Conservation (phyloP, 768 basidiomycete genomes). For the Ramaria rubella region DNA sequence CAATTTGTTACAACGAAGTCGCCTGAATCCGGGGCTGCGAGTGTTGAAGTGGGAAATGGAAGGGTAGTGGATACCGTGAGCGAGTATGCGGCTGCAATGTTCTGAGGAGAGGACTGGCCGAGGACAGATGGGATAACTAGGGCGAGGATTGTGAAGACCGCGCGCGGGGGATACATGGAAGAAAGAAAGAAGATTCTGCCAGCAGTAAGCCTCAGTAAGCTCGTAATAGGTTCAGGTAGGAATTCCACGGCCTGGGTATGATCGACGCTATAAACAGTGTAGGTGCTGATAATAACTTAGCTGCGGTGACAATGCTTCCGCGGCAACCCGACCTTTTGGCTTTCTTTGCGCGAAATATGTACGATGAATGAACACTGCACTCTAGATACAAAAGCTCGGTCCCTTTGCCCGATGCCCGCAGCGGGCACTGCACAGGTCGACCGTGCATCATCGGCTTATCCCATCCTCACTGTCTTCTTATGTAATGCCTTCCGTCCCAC, state of each 20-base stretch:
- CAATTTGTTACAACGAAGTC: slow-evolving; percentile 48
- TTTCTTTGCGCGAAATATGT: too few relatives aligned
- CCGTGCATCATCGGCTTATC: too few relatives aligned
- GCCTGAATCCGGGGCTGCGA: slow-evolving; percentile 42
- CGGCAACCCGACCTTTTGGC: not conserved
- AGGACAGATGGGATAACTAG: not conserved
- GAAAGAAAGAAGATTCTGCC: not conserved
- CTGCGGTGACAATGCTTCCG: not conserved
- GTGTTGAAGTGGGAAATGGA: slow-evolving; percentile 60
- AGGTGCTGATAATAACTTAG: not conserved
- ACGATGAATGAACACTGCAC: too few relatives aligned
- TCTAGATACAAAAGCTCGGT: too few relatives aligned
- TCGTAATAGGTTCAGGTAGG: not conserved
- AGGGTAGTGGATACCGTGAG: slow-evolving; percentile 56
- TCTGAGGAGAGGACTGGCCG: not conserved
- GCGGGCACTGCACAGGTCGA: too few relatives aligned
- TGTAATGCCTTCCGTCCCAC: too few relatives aligned
- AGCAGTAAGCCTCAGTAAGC: not conserved
- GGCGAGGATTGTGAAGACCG: not conserved
- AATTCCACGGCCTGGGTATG: too few relatives aligned
- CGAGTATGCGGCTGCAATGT: slow-evolving; percentile 44
- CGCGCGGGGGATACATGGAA: not conserved
- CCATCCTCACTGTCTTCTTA: too few relatives aligned
- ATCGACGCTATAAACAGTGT: not conserved
- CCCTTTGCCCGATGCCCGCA: too few relatives aligned